phyloP scores from a whole-genome alignment of 2,329 filamentous ascomycete genomes.

The Dichotomopilus funicola region DNA sequence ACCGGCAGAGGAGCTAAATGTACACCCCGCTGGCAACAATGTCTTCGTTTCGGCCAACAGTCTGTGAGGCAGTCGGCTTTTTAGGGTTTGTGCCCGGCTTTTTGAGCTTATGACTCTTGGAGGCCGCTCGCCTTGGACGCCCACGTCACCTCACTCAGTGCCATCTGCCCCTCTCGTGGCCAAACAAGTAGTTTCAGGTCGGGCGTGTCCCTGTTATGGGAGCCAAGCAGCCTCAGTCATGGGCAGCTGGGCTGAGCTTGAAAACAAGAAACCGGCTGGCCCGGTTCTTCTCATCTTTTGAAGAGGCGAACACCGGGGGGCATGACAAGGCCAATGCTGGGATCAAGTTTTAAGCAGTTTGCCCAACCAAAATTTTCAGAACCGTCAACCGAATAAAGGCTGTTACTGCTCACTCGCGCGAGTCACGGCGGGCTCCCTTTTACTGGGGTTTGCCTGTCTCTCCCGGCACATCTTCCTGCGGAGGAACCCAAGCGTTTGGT shows the following conservation, averaged over 20 bases:
- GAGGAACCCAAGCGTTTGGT: slow-evolving; percentile 19
- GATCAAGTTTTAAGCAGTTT: slow-evolving; percentile 10
- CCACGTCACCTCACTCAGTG: background rate
- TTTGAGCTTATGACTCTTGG: background rate
- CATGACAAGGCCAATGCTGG: slow-evolving; percentile 11
- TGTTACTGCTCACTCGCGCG: slow-evolving; percentile 1
- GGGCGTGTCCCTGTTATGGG: no score
- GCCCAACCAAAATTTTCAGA: slow-evolving; percentile 5
- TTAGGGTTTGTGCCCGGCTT: background rate
- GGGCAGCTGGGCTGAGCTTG: slow-evolving; percentile 7
- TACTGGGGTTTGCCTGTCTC: slow-evolving; percentile 6
- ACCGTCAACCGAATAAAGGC: slow-evolving; percentile 10
- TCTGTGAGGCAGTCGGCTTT: background rate
- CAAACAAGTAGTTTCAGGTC: background rate
- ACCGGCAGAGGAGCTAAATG: background rate
- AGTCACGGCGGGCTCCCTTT: slow-evolving; percentile 7
- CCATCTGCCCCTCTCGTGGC: background rate
- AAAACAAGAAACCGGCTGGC: slow-evolving; percentile 12
- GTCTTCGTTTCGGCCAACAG: background rate
- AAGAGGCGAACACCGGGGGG: background rate
- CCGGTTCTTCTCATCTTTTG: slow-evolving; percentile 4
- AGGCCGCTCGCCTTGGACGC: background rate
- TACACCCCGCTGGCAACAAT: background rate
- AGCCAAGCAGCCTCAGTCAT: background rate
- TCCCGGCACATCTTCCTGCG: slow-evolving; percentile 10